Evolutionary conservation across 2,329 filamentous ascomycete species (phyloP).

Genomic region (Ophiostoma triangulosporum): DNA sequence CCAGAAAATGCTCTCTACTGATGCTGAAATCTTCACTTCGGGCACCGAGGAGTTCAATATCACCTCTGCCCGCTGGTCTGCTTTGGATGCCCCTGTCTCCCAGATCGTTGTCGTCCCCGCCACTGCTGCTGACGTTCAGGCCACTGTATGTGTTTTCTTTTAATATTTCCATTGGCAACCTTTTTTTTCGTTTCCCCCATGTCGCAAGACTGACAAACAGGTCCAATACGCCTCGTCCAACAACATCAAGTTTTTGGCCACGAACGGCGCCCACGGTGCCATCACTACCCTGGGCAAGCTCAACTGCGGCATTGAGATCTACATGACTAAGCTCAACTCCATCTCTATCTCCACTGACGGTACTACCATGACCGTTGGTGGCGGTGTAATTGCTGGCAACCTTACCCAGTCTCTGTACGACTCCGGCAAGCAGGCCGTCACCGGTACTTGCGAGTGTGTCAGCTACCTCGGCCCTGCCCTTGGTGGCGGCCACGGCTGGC

Average conservation of each 20-base stretch:
- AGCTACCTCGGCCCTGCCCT: conserved; percentile 29
- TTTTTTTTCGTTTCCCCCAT: background rate
- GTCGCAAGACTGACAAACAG: background rate
- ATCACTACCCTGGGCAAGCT: conserved; percentile 31
- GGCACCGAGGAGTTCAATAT: conserved; percentile 26
- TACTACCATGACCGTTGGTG: conserved; percentile 33
- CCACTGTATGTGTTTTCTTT: conserved; percentile 31
- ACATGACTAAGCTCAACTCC: conserved; percentile 35
- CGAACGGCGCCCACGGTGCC: conserved; percentile 38
- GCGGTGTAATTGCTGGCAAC: conserved; percentile 40
- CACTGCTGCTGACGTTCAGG: conserved; percentile 33
- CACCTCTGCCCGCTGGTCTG: conserved; percentile 32
- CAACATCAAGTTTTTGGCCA: conserved; percentile 30
- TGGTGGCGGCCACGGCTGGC: conserved; percentile 43
- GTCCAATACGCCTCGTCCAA: conserved; percentile 21
- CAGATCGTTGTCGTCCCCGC: conserved; percentile 34
- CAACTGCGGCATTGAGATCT: conserved; percentile 39
- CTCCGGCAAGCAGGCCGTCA: conserved; percentile 42
- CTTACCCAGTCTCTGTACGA: conserved; percentile 37
- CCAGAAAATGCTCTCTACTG: conserved; percentile 21
- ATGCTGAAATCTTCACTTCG: conserved; percentile 29
- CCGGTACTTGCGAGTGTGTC: conserved; percentile 40
- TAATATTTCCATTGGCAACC: background rate
- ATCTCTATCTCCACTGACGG: conserved; percentile 33
- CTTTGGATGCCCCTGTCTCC: conserved; percentile 26